Evolutionary conservation across 208 protist genomes (phyloP).

Genomic region (Trichomonas vaginalis): DNA sequence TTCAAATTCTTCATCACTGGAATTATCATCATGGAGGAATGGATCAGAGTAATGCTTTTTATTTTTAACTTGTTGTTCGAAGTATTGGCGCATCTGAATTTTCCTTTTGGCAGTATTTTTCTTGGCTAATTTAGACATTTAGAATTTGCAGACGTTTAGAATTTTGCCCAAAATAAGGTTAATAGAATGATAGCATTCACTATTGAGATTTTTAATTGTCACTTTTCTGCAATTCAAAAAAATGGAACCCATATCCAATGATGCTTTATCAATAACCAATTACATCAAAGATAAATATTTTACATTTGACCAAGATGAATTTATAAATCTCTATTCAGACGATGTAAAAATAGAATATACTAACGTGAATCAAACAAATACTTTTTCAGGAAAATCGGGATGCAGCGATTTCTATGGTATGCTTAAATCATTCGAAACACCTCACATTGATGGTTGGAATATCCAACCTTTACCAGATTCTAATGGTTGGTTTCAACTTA

Average conservation of each 20-base stretch:
- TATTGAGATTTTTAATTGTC: too few relatives aligned
- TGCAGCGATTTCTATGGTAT: background rate
- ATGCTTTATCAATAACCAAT: background rate
- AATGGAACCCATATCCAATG: background rate
- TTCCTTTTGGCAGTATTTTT: background rate
- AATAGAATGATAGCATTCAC: too few relatives aligned
- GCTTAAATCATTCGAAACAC: background rate
- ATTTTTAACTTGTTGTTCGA: background rate
- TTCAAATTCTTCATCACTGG: background rate
- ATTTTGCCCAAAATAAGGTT: too few relatives aligned
- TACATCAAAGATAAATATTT: background rate
- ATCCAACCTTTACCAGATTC: background rate
- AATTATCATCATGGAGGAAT: background rate
- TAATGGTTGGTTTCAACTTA: background rate
- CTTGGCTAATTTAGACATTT: background rate
- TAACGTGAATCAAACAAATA: background rate
- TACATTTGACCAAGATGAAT: background rate
- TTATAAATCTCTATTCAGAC: background rate
- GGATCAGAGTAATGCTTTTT: background rate
- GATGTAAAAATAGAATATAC: background rate
- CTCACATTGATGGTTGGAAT: background rate
- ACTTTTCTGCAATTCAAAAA: too few relatives aligned
- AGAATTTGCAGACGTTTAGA: too few relatives aligned
- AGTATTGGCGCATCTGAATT: background rate
- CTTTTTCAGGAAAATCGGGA: background rate